Conservation (phyloP, 1,139 yeast species). For the Taphrina confusa region DNA sequence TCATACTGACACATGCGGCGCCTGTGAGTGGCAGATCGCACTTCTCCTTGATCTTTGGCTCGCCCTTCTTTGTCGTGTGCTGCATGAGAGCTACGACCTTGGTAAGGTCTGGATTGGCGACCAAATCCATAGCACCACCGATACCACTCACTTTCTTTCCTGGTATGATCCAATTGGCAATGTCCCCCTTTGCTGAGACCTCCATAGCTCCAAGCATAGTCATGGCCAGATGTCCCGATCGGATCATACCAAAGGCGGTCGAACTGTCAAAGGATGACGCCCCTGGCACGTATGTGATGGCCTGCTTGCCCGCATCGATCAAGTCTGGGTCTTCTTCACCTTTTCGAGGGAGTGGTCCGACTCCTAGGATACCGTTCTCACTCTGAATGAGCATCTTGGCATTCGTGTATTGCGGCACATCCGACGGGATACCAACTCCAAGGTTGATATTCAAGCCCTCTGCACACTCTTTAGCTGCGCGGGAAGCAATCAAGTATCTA, state of each 20-base stretch:
- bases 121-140: conserved; percentile 61
- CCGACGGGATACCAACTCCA: conserved; percentile 11
- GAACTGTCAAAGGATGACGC: conserved; percentile 55
- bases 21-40: conserved; percentile 56
- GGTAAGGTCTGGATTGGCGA: conserved; percentile 52
- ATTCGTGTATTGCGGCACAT: conserved; percentile 11
- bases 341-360: conserved; percentile 50
- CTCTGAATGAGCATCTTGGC: conserved; percentile 22
- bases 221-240: conserved; percentile 53
- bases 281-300: conserved; percentile 52
- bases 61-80: conserved; percentile 53
- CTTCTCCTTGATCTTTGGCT: conserved; percentile 52
- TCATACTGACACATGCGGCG: conserved; percentile 51
- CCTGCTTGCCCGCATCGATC: conserved; percentile 57
- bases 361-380: conserved; percentile 21
- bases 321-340: conserved; percentile 54
- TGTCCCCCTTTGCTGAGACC: conserved; percentile 53
- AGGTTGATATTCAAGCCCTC: conserved; percentile 18
- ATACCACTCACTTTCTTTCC: conserved; percentile 54
- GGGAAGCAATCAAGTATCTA: conserved; percentile 10
- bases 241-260: conserved; percentile 55
- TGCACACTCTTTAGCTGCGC: conserved; percentile 16
- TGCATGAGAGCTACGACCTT: conserved; percentile 55
- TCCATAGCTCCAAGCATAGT: conserved; percentile 56
- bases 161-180: conserved; percentile 58